Percentiles rank a stretch among this genome's conserved stretches.
These are phyloP conservation scores for Salvia miltiorrhiza DNA, from an alignment of 257 asterid genomes.

Conservation along the genomic window DNA sequence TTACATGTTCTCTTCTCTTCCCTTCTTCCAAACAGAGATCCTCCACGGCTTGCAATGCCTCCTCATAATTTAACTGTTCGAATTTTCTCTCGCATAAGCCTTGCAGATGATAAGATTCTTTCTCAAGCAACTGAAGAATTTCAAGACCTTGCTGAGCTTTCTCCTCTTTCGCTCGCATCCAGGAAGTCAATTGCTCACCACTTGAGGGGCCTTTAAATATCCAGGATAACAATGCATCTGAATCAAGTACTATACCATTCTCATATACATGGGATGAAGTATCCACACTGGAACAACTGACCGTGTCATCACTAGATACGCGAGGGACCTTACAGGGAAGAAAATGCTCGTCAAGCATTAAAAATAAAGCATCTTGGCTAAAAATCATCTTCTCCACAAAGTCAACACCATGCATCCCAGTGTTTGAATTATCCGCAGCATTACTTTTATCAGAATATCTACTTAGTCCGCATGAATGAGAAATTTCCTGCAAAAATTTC, in stretches of 20 bases:
- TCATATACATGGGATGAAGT: constrained; percentile 41
- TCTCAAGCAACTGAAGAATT: constrained; percentile 74
- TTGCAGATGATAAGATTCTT: constrained; percentile 79
- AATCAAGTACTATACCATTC: constrained; percentile 50
- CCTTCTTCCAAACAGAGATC: constrained; percentile 86
- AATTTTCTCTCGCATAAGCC: constrained; percentile 82
- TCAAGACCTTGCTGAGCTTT: constrained; percentile 66
- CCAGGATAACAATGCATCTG: constrained; percentile 87
- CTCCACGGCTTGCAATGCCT: constrained; percentile 84
- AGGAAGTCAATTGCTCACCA: constrained; percentile 63
- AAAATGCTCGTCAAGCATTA: constrained; percentile 69
- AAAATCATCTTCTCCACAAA: constrained; percentile 55
- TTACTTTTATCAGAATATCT: constrained; percentile 66
- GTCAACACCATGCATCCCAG: constrained; percentile 40
- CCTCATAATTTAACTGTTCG: constrained; percentile 80
- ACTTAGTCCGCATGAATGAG: constrained; percentile 62
- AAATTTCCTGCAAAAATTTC: constrained; percentile 79
- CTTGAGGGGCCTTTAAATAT: constrained; percentile 69
- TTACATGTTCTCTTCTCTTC: constrained; percentile 62
- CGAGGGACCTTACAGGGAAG: constrained; percentile 44
- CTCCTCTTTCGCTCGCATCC: constrained; percentile 68
- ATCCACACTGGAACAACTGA: constrained; percentile 28
- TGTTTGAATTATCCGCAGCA: constrained; percentile 38
- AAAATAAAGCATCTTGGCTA: constrained; percentile 58
- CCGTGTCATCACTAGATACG: constrained; percentile 30